A percentile compares a stretch with the other conserved stretches of the same genome.
phyloP scores from a whole-genome alignment of 1,139 yeast species.

The Hanseniaspora gamundiae region DNA sequence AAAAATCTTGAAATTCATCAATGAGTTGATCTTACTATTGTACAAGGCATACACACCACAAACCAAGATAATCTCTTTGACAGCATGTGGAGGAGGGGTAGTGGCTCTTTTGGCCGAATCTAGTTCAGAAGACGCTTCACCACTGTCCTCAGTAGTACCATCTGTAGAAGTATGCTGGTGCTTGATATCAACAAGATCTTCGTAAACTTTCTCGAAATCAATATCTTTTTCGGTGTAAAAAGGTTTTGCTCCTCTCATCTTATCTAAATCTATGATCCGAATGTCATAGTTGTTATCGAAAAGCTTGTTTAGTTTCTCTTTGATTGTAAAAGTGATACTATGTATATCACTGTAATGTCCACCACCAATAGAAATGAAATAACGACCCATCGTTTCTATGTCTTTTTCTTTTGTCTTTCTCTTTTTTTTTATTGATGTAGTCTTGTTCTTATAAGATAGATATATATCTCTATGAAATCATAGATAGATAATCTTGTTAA shows the following conservation, averaged over 20 bases:
- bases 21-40: slow-evolving; percentile 42
- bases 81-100: slow-evolving; percentile 12
- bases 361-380: slow-evolving; percentile 51
- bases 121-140: no score
- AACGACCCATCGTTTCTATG: not conserved
- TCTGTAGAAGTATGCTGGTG: no score
- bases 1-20: slow-evolving; percentile 58
- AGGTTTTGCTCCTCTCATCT: slow-evolving; percentile 4
- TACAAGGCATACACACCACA: slow-evolving; percentile 77
- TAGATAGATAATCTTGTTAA: no score
- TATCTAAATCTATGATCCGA: slow-evolving; percentile 34
- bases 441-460: no score
- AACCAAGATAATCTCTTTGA: slow-evolving; percentile 37
- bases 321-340: slow-evolving; percentile 16
- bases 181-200: slow-evolving; percentile 14
- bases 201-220: slow-evolving; percentile 27
- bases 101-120: not conserved
- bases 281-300: slow-evolving; percentile 22
- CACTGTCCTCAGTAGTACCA: no score
- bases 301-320: slow-evolving; percentile 13
- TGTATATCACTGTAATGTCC: slow-evolving; percentile 59
- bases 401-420: no score
- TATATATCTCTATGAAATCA: no score
- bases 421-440: no score
- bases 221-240: slow-evolving; percentile 22